These are phyloP conservation scores for Chenopodium suecicum DNA, from an alignment of 148 eudicot species.

Conservation along the genomic window DNA sequence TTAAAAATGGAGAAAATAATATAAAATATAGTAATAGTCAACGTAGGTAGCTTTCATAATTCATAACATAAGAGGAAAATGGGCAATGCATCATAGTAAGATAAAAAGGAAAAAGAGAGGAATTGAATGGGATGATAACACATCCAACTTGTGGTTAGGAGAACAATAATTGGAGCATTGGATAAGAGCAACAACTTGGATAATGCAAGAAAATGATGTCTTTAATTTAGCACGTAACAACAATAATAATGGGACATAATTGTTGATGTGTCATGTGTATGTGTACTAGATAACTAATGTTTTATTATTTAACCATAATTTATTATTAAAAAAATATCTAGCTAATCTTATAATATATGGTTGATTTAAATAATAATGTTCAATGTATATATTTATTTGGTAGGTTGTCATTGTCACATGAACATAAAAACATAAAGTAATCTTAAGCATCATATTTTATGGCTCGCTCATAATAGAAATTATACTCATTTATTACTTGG, in stretches of 20 bases:
- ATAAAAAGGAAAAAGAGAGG: not conserved
- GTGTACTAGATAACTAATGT: not conserved
- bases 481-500: not conserved
- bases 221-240: not conserved
- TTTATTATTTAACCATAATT: not conserved
- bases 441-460: not conserved
- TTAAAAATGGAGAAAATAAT: too few species aligned
- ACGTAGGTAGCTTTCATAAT: not conserved
- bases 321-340: not conserved
- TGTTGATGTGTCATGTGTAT: not conserved
- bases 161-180: constrained; percentile 7
- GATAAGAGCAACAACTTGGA: constrained; percentile 20
- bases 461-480: not conserved
- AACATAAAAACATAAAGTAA: not conserved
- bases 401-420: not conserved
- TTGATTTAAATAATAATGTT: not conserved
- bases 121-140: not conserved
- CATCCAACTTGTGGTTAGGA: constrained; percentile 2
- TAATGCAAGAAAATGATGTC: constrained; percentile 7
- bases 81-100: not conserved
- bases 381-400: not conserved
- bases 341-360: not conserved
- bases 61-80: not conserved
- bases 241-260: not conserved
- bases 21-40: not conserved